phyloP scores from a whole-genome alignment of 2,329 filamentous ascomycete species.

The Pseudogymnoascus sp. region DNA sequence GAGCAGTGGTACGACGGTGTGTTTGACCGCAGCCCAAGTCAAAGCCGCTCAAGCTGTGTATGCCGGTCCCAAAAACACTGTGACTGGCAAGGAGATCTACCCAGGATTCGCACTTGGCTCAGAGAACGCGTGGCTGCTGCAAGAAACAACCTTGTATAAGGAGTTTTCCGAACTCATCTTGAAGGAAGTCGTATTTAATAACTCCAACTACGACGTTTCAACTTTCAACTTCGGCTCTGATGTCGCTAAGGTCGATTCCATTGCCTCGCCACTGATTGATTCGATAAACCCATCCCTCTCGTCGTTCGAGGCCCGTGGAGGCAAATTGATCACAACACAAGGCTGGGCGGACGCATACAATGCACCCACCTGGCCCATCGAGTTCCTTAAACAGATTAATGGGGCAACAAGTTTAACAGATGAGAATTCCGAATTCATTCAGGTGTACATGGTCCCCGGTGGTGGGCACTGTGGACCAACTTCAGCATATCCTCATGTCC shows the following conservation, averaged over 20 bases:
- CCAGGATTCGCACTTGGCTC: slow-evolving; percentile 35
- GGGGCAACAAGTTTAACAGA: slow-evolving; percentile 17
- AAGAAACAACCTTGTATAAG: slow-evolving; percentile 30
- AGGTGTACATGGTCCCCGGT: slow-evolving; percentile 34
- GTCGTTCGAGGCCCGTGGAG: slow-evolving; percentile 26
- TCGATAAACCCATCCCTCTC: slow-evolving; percentile 29
- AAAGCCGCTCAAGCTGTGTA: slow-evolving; percentile 28
- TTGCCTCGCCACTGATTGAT: slow-evolving; percentile 32
- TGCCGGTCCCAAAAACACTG: slow-evolving; percentile 15
- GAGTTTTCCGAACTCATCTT: slow-evolving; percentile 33
- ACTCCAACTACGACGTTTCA: slow-evolving; percentile 29
- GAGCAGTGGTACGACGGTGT: slow-evolving; percentile 17
- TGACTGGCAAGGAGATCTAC: slow-evolving; percentile 26
- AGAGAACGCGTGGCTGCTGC: slow-evolving; percentile 32
- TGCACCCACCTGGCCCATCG: slow-evolving; percentile 31
- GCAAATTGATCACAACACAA: slow-evolving; percentile 34
- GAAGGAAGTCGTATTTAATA: slow-evolving; percentile 36
- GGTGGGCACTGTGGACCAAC: slow-evolving; percentile 34
- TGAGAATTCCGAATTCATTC: slow-evolving; percentile 27
- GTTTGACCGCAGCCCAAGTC: slow-evolving; percentile 29
- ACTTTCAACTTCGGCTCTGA: slow-evolving; percentile 33
- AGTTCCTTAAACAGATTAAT: slow-evolving; percentile 28
- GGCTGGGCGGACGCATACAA: slow-evolving; percentile 34
- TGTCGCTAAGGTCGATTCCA: slow-evolving; percentile 27
- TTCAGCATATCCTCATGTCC: slow-evolving; percentile 27